phyloP scores from a whole-genome alignment of 2,329 filamentous ascomycete genomes.

The Alternaria sp. region DNA sequence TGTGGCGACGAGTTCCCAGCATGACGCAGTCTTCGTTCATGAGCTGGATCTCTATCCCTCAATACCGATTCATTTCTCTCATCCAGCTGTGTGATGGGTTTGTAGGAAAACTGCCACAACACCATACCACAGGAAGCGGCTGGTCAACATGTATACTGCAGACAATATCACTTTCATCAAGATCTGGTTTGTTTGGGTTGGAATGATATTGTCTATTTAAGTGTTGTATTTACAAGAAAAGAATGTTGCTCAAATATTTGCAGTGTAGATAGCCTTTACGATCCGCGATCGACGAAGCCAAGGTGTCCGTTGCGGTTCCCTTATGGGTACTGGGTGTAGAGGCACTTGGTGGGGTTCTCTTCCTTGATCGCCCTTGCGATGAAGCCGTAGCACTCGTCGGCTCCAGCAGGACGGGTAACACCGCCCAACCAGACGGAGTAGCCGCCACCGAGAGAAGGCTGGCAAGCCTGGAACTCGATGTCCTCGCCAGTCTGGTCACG shows the following conservation, averaged over 20 bases:
- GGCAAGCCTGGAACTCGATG: slow-evolving; percentile 60
- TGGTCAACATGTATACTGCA: neutral
- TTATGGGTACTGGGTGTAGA: slow-evolving; percentile 20
- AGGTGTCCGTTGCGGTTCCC: neutral
- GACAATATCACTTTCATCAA: neutral
- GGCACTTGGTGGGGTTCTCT: slow-evolving; percentile 23
- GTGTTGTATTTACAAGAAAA: neutral
- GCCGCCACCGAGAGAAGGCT: slow-evolving; percentile 51
- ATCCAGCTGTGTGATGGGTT: neutral
- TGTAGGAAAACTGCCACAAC: neutral
- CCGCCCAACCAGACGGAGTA: slow-evolving; percentile 38
- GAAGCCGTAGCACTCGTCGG: slow-evolving; percentile 45
- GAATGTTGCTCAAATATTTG: neutral
- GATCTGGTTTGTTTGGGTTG: neutral
- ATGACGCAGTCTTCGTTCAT: neutral
- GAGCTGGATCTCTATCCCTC: neutral
- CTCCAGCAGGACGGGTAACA: slow-evolving; percentile 29
- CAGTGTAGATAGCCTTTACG: neutral
- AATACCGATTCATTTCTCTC: neutral
- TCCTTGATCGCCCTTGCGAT: slow-evolving; percentile 32
- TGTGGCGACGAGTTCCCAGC: neutral
- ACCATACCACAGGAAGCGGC: neutral
- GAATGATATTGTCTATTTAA: neutral
- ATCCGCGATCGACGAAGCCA: neutral
- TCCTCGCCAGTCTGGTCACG: slow-evolving; percentile 33